Percentiles rank a stretch among this genome's conserved stretches.
These are phyloP conservation scores for Paraconiothyrium sp. DNA, from an alignment of 2,329 filamentous ascomycete genomes.

Conservation along the genomic window DNA sequence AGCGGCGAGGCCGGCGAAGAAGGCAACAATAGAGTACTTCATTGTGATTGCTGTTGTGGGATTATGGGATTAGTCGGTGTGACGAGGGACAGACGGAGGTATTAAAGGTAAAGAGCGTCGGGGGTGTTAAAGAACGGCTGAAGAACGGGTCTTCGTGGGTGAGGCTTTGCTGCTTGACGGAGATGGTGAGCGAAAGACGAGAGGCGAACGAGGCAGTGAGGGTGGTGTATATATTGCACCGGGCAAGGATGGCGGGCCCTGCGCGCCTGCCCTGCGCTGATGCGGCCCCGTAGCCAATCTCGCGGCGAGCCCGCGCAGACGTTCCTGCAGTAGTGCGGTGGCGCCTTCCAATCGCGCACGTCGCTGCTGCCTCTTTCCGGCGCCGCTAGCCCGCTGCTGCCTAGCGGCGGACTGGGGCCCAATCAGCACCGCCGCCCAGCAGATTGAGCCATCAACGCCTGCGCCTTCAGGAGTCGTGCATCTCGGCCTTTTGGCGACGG, in stretches of 20 bases:
- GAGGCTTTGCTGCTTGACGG: constrained; percentile 17
- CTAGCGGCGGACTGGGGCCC: constrained; percentile 14
- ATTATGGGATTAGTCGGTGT: constrained; percentile 38
- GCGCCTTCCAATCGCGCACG: constrained; percentile 9
- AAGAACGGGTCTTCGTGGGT: constrained; percentile 32
- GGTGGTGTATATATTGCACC: constrained; percentile 8
- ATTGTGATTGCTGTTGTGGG: constrained; percentile 39
- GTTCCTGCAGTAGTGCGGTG: constrained; percentile 13
- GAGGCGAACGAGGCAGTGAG: constrained; percentile 12
- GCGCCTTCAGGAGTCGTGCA: constrained; percentile 24
- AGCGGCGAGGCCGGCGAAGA: constrained; percentile 63
- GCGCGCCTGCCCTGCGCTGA: background rate
- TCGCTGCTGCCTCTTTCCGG: background rate
- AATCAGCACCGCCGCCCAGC: constrained; percentile 23
- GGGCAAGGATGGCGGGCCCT: constrained; percentile 2
- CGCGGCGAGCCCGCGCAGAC: constrained; percentile 17
- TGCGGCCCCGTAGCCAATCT: constrained; percentile 6
- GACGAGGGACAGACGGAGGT: constrained; percentile 29
- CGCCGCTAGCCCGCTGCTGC: background rate
- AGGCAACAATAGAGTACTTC: constrained; percentile 55
- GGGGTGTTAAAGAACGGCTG: constrained; percentile 34
- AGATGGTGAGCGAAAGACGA: constrained; percentile 12
- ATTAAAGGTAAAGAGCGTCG: constrained; percentile 29
- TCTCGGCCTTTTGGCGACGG: constrained; percentile 13
- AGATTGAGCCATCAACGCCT: constrained; percentile 25